Evolutionary conservation across 495 filamentous ascomycete species (phyloP).

Genomic region (Pseudoneurospora amorphoporcata): DNA sequence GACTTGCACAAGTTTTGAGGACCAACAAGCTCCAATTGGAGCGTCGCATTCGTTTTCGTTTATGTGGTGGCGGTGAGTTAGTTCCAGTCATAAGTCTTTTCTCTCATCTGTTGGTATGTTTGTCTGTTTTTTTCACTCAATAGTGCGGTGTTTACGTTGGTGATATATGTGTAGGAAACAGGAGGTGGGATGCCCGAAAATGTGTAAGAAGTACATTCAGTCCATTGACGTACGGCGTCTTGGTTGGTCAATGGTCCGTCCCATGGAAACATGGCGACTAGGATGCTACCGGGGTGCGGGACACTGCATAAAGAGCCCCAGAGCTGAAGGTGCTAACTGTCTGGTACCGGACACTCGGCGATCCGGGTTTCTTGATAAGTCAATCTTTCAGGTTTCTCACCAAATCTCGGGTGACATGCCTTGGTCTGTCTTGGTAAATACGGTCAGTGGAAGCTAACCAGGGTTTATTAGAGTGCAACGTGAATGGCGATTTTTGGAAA

Average conservation of each 20-base stretch:
- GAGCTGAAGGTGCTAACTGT: background rate
- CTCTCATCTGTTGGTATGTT: background rate
- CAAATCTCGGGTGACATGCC: background rate
- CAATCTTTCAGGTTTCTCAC: background rate
- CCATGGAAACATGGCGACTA: background rate
- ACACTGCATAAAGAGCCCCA: background rate
- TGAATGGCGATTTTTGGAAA: background rate
- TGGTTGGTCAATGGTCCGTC: background rate
- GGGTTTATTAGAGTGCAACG: background rate
- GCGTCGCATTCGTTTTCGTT: constrained; percentile 20
- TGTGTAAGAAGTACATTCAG: background rate
- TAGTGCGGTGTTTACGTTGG: background rate
- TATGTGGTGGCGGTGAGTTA: constrained; percentile 13
- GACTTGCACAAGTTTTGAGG: background rate
- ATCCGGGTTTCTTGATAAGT: background rate
- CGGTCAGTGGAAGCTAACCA: background rate
- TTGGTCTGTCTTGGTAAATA: background rate
- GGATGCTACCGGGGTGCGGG: background rate
- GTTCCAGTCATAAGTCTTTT: background rate
- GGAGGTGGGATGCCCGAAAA: background rate
- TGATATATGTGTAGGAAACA: background rate
- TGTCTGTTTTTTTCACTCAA: background rate
- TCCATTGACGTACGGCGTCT: background rate
- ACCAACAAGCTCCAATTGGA: background rate
- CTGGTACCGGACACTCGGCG: background rate